Evolutionary conservation across 495 filamentous ascomycete genomes (phyloP), one percentile per base, ranked within the genome.

Genomic region (Penicillium turbatum): DNA sequence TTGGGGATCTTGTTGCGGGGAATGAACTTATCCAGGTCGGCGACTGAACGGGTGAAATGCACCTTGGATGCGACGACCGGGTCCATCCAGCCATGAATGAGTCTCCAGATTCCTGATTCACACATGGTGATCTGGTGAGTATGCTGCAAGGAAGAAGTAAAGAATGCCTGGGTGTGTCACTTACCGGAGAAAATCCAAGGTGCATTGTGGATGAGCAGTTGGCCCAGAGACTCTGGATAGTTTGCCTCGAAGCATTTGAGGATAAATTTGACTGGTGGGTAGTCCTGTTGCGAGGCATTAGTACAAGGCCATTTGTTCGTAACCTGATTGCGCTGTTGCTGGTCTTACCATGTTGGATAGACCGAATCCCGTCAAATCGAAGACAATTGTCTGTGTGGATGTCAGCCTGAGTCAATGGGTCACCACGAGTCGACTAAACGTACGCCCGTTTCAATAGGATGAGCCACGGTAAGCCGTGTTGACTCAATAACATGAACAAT

Each of bases 171-270:
- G 11, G 16, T 27, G n/a, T 11, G 40, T 10, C 4, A 36, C 68
- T 24, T 60, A 86, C 87, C 83, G 71, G 89, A 85, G 72, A 97
- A 97, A 13, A 96, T 73, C 88, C 90, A 95, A 1, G 92, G 92
- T 2, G 91, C 83, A 65, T 95, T 95, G 69, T 97, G 89, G 21
- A 97, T 86, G 8, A 96, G 79, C 12, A 96, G 84, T 2, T 85
- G 75, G 36, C 90, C 92, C 1, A 97, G 76, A 43, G 75, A 86
- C 66, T 96, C 91, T 10, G 92, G 92, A 64, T 96, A 97, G 68
- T 95, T 95, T 19, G 88, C 89, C 73, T 96, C 91, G 63, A 96
- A 95, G 66, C 88, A 92, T 71, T 90, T 90, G 72, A 96, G 90
- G 77, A 97, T 91, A 73, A 95, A 96, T 64, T 90, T 96, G 19